Conservation (phyloP, 768 basidiomycete species). For the Kwoniella botswanensis region DNA sequence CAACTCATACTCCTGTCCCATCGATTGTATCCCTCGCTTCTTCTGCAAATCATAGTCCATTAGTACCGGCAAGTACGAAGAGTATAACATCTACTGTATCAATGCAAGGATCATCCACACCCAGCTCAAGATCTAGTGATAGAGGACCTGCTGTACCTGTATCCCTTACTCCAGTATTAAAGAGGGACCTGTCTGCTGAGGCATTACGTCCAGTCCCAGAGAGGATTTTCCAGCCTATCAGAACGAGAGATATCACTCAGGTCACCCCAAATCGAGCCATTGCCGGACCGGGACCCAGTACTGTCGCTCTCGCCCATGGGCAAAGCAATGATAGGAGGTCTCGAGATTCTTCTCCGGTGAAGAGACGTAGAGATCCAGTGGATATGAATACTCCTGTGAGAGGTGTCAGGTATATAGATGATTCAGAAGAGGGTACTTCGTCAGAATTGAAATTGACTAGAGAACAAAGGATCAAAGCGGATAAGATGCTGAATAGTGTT, state of each 20-base stretch:
- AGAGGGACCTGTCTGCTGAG: slow-evolving; percentile 11
- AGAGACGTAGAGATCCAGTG: background rate
- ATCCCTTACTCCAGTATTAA: slow-evolving; percentile 12
- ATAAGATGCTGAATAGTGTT: slow-evolving; percentile 34
- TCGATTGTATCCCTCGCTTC: background rate
- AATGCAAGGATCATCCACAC: background rate
- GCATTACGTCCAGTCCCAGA: slow-evolving; percentile 8
- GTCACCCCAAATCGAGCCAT: slow-evolving; percentile 1
- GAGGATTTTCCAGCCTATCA: slow-evolving; percentile 15
- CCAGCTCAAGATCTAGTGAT: slow-evolving; percentile 3
- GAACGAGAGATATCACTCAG: slow-evolving; percentile 10
- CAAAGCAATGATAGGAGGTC: background rate
- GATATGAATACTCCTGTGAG: slow-evolving; percentile 12
- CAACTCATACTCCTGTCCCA: background rate
- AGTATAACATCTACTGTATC: background rate
- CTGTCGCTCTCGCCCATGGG: background rate
- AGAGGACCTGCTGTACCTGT: background rate
- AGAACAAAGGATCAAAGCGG: slow-evolving; percentile 28
- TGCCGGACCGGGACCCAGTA: slow-evolving; percentile 12
- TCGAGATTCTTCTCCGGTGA: background rate
- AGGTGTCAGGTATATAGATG: slow-evolving; percentile 21
- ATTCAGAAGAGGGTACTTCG: slow-evolving; percentile 32
- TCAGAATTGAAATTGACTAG: slow-evolving; percentile 31
- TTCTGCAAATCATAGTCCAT: background rate
- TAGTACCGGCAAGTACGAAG: slow-evolving; percentile 9